Percentiles rank a stretch among this genome's conserved stretches.
These are phyloP conservation scores for Colletotrichum salicis DNA, from an alignment of 2,329 filamentous ascomycete species.

Conservation along the genomic window DNA sequence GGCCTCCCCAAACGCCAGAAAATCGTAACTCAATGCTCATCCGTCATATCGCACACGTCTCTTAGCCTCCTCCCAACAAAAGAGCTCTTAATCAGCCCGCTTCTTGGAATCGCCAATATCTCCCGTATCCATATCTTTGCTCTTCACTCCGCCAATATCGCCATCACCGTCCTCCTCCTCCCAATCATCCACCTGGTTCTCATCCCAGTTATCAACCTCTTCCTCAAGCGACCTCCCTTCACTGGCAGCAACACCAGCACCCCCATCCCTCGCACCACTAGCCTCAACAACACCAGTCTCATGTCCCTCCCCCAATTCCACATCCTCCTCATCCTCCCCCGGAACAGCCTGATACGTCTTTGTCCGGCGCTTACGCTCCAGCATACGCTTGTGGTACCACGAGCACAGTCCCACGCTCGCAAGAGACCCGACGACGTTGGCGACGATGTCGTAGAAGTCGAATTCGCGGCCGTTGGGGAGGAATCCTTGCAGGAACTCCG, in stretches of 20 bases:
- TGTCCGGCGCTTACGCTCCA: slow-evolving; percentile 82
- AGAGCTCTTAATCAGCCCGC: slow-evolving; percentile 44
- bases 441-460: slow-evolving; percentile 86
- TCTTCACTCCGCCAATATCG: slow-evolving; percentile 42
- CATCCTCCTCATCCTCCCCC: slow-evolving; percentile 71
- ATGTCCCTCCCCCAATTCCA: slow-evolving; percentile 81
- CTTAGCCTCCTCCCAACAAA: neutral
- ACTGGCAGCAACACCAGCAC: slow-evolving; percentile 10
- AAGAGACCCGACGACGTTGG: slow-evolving; percentile 85
- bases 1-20: slow-evolving; percentile 24
- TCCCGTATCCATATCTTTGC: slow-evolving; percentile 40
- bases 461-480: slow-evolving; percentile 78
- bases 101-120: slow-evolving; percentile 45
- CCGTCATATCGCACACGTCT: slow-evolving; percentile 20
- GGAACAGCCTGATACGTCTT: slow-evolving; percentile 79
- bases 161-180: slow-evolving; percentile 59
- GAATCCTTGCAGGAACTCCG: slow-evolving; percentile 79
- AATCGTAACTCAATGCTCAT: slow-evolving; percentile 34
- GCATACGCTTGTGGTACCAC: slow-evolving; percentile 96
- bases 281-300: slow-evolving; percentile 69
- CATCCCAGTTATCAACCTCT: slow-evolving; percentile 94
- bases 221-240: slow-evolving; percentile 68
- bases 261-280: slow-evolving; percentile 40
- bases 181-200: slow-evolving; percentile 75
- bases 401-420: slow-evolving; percentile 78